Base-by-base conservation (phyloP, 202 grass and related monocot species). In the Setaria italica region DNA sequence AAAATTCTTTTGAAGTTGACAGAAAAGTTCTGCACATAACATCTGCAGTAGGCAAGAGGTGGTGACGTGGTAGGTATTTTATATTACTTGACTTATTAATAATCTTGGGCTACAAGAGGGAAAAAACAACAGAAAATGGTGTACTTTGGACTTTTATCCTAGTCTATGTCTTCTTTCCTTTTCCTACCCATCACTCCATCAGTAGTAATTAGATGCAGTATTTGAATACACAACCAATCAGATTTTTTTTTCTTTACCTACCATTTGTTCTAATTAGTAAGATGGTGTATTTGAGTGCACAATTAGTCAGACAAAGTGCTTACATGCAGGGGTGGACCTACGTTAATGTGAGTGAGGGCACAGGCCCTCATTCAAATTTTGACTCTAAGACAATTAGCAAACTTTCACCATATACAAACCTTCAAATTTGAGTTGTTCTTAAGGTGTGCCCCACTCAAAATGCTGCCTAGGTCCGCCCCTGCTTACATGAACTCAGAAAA, bases 221-320 rank as follows among this genome's bases (percentile, higher is more conserved):
- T 75, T 73, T 62, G 49, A 62, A 50, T 73, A 68, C 67, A 68
- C 15, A 43, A 56, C 14, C 37, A 86, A 49, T 70, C 66, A 83
- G n/a, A 79, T 2, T 2, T 16, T 5, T n/a, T 72, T 9, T 70
- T 20, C 39, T 46, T 67, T 74, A 45, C 41, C 2, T 39, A 21
- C 32, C 51, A n/a, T n/a, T 50, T 51, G 17, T 58, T 58, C 14
- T 76, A 78, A 9, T 42, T 9, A 25, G 25, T 41, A 25, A 42
- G 14, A 9, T 50, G 20, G 16, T 88, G 21, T 43, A 78, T 75
- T 78, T 69, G 50, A 73, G 74, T 68, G 74, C 32, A 50, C 12
- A 46, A 67, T 13, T 54, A 83, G 68, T 82, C 84, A 74, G 42
- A 69, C 17, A 35, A 60, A 59, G 51, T 45, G 17, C 75, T 56